phyloP scores from a whole-genome alignment of 495 filamentous ascomycete species.

The Penicillium psychrofluorescens region DNA sequence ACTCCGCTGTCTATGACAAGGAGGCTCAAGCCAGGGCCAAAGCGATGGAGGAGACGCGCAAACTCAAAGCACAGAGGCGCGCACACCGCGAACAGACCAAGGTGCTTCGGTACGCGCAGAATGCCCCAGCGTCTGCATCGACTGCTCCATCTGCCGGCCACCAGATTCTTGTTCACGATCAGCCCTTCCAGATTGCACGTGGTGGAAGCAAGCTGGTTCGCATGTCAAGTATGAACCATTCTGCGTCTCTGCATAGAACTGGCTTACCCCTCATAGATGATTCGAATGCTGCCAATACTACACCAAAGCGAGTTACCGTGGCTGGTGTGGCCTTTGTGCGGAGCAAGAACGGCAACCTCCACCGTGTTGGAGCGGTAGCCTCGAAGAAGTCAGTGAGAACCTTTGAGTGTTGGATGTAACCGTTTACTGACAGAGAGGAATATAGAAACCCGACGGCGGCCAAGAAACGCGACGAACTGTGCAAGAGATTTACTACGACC shows the following conservation, averaged over 20 bases:
- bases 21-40: constrained; percentile 60
- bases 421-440: background rate
- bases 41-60: constrained; percentile 66
- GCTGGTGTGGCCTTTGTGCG: constrained; percentile 82
- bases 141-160: constrained; percentile 38
- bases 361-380: constrained; percentile 48
- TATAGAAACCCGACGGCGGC: constrained; percentile 39
- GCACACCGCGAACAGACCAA: constrained; percentile 58
- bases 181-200: constrained; percentile 66
- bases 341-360: constrained; percentile 87
- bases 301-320: constrained; percentile 70
- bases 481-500: constrained; percentile 84
- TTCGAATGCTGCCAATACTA: constrained; percentile 54
- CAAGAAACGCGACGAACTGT: constrained; percentile 70
- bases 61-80: constrained; percentile 49
- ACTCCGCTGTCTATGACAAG: constrained; percentile 73
- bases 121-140: constrained; percentile 28
- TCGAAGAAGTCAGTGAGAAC: constrained; percentile 30
- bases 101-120: constrained; percentile 38
- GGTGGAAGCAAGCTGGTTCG: constrained; percentile 82
- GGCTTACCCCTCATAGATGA: constrained; percentile 51
- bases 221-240: constrained; percentile 54
- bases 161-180: constrained; percentile 67
- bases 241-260: constrained; percentile 7
- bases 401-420: background rate